phyloP scores from a whole-genome alignment of 2,329 filamentous ascomycete genomes.

The Alternaria conjuncta region DNA sequence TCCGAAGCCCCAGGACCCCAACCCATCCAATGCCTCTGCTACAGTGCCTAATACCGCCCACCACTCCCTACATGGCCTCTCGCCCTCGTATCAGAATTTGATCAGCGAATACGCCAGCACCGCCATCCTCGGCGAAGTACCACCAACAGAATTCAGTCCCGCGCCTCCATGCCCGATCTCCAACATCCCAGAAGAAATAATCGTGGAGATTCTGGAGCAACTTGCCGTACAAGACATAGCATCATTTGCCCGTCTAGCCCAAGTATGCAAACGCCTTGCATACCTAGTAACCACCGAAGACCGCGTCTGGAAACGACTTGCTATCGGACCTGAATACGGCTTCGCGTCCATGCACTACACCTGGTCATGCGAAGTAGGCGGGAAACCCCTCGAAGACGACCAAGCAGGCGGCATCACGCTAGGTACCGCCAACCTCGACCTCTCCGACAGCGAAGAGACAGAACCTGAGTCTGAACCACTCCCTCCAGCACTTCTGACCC shows the following conservation, averaged over 20 bases:
- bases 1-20: slow-evolving; percentile 50
- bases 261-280: slow-evolving; percentile 86
- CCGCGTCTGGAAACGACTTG: slow-evolving; percentile 81
- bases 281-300: slow-evolving; percentile 86
- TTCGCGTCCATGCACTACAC: slow-evolving; percentile 84
- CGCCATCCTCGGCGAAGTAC: slow-evolving; percentile 70
- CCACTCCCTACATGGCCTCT: slow-evolving; percentile 62
- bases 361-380: slow-evolving; percentile 68
- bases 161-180: slow-evolving; percentile 82
- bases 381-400: slow-evolving; percentile 51
- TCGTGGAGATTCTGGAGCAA: slow-evolving; percentile 77
- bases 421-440: slow-evolving; percentile 23
- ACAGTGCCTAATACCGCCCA: slow-evolving; percentile 63
- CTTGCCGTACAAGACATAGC: slow-evolving; percentile 77
- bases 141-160: slow-evolving; percentile 73
- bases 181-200: slow-evolving; percentile 79
- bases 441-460: slow-evolving; percentile 20
- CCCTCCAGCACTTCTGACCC: slow-evolving; percentile 29
- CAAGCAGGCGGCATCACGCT: slow-evolving; percentile 41
- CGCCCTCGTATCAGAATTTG: slow-evolving; percentile 69
- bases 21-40: slow-evolving; percentile 58
- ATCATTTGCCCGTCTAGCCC: slow-evolving; percentile 74
- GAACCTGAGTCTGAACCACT: slow-evolving; percentile 12
- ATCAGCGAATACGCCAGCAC: slow-evolving; percentile 76
- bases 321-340: slow-evolving; percentile 73